Evolutionary conservation across 2,329 filamentous ascomycete species (phyloP).

Genomic region (Leptographium procerum): DNA sequence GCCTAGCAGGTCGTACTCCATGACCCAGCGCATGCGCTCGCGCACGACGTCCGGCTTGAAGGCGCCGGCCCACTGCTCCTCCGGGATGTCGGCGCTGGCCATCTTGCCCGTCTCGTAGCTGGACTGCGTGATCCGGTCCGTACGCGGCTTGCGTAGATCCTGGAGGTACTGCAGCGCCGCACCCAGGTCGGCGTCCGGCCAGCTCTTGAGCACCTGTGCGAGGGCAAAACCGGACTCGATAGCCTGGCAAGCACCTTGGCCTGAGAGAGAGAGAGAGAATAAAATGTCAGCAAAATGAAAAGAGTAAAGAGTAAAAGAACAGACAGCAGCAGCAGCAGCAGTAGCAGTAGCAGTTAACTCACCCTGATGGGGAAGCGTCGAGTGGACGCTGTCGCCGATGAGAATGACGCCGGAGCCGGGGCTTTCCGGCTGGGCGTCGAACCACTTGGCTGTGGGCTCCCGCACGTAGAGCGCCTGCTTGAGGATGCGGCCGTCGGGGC

Average conservation of each 20-base stretch:
- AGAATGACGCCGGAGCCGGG: constrained; percentile 40
- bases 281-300: background rate
- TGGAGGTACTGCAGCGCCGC: constrained; percentile 9
- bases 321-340: no score
- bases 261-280: background rate
- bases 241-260: constrained; percentile 32
- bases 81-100: constrained; percentile 12
- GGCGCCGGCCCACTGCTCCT: constrained; percentile 7
- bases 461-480: constrained; percentile 19
- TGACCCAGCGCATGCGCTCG: constrained; percentile 12
- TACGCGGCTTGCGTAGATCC: constrained; percentile 11
- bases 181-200: constrained; percentile 4
- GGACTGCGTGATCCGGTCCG: constrained; percentile 8
- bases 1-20: constrained; percentile 10
- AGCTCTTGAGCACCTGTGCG: constrained; percentile 17
- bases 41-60: constrained; percentile 7
- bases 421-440: constrained; percentile 17
- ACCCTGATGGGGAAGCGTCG: constrained; percentile 37
- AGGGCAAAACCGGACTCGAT: constrained; percentile 26
- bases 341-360: background rate
- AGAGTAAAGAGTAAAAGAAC: background rate
- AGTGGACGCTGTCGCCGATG: constrained; percentile 46
- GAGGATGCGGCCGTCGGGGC: constrained; percentile 10
- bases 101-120: constrained; percentile 12
- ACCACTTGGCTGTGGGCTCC: constrained; percentile 35